Conservation (phyloP, 2,329 filamentous ascomycete genomes). For the Fusarium robinianum region DNA sequence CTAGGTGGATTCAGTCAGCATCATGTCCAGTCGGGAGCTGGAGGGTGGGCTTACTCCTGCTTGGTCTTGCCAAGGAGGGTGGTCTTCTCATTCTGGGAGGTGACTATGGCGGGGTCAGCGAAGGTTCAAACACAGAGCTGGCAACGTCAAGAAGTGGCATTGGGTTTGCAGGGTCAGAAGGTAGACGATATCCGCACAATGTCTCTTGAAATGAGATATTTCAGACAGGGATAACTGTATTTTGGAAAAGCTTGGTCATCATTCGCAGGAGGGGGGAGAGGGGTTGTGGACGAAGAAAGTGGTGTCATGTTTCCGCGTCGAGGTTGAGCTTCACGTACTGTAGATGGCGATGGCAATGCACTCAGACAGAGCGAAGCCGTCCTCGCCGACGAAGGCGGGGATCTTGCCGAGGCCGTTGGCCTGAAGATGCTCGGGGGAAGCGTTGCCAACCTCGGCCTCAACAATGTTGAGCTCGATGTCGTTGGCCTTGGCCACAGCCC, state of each 20-base stretch:
- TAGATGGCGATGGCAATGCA: conserved; percentile 96
- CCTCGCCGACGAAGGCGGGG: conserved; percentile 88
- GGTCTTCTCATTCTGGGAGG: conserved; percentile 99
- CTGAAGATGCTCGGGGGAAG: conserved; percentile 78
- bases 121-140: conserved; percentile 29
- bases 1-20: conserved; percentile 44
- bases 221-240: conserved; percentile 99
- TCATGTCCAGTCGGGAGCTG: neutral
- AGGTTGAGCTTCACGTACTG: conserved; percentile 67
- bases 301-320: conserved; percentile 14
- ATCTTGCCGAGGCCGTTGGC: conserved; percentile 88
- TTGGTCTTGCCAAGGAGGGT: conserved; percentile 99
- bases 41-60: conserved; percentile 73
- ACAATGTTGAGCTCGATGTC: conserved; percentile 88
- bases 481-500: conserved; percentile 97
- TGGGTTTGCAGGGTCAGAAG: conserved; percentile 66
- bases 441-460: conserved; percentile 67
- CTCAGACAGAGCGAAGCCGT: conserved; percentile 90
- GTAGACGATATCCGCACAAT: conserved; percentile 88
- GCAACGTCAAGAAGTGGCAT: conserved; percentile 36
- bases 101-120: conserved; percentile 65
- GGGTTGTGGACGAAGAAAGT: conserved; percentile 37
- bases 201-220: conserved; percentile 50
- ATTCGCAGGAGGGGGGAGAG: conserved; percentile 42
- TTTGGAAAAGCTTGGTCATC: conserved; percentile 79